Evolutionary conservation across 768 basidiomycete species (phyloP).

Genomic region (Rhodotorula sphaerocarpa): DNA sequence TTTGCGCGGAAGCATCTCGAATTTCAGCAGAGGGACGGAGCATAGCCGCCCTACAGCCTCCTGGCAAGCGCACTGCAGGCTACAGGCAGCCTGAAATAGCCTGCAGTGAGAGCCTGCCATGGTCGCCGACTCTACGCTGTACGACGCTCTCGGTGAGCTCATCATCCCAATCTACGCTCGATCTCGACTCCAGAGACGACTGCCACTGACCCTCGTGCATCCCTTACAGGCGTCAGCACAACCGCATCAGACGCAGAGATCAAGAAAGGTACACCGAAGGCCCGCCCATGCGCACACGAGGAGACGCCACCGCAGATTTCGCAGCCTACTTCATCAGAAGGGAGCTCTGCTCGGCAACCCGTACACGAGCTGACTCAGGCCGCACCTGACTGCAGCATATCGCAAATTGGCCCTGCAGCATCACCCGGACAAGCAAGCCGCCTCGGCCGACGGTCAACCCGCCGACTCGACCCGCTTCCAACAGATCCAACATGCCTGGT

Average conservation of each 20-base stretch:
- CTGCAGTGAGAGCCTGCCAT: too few relatives aligned
- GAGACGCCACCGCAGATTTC: too few relatives aligned
- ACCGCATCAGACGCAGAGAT: not conserved
- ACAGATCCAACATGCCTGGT: constrained; percentile 47
- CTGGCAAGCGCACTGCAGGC: too few relatives aligned
- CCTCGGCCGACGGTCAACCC: not conserved
- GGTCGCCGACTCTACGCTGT: constrained; percentile 51
- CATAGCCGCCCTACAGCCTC: too few relatives aligned
- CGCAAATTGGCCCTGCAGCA: constrained; percentile 80
- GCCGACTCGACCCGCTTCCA: constrained; percentile 22
- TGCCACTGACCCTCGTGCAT: not conserved
- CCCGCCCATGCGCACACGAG: too few relatives aligned
- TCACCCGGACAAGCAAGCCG: constrained; percentile 51
- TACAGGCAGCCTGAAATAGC: too few relatives aligned
- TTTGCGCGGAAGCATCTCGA: too few relatives aligned
- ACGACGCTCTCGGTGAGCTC: constrained; percentile 63
- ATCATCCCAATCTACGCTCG: not conserved
- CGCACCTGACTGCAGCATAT: constrained; percentile 65
- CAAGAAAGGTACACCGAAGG: not conserved
- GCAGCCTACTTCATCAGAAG: too few relatives aligned
- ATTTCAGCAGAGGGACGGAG: too few relatives aligned
- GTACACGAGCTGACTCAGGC: too few relatives aligned
- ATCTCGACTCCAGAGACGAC: not conserved
- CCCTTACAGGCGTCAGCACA: constrained; percentile 3
- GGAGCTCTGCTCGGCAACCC: too few relatives aligned